Evolutionary conservation across 1,284 basidiomycete species (phyloP).

Genomic region (Naganishia liquefaciens): DNA sequence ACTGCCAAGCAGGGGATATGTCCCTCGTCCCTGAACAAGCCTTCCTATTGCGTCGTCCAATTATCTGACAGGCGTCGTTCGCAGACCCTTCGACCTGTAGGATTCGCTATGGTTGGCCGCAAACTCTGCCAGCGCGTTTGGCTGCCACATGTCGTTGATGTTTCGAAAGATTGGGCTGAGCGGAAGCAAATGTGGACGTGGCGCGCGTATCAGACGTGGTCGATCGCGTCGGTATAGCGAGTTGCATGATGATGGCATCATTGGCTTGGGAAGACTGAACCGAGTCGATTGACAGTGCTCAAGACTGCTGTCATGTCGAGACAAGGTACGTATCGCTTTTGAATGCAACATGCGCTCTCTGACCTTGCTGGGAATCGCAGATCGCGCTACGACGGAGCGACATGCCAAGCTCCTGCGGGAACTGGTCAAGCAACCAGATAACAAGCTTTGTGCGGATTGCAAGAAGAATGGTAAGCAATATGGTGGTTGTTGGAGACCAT

Average conservation of each 20-base stretch:
- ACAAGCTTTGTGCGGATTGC: constrained; percentile 92
- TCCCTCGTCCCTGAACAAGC: not conserved
- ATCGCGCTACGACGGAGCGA: constrained; percentile 78
- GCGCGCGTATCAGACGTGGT: constrained; percentile 7
- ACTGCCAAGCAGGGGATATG: not conserved
- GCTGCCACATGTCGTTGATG: too few species aligned
- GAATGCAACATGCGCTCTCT: not conserved
- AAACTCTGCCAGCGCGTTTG: too few species aligned
- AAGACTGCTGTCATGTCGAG: constrained; percentile 39
- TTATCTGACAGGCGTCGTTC: too few species aligned
- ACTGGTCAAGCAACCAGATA: constrained; percentile 82
- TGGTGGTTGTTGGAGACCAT: too few species aligned
- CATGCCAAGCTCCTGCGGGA: constrained; percentile 76
- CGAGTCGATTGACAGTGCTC: not conserved
- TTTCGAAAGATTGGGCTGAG: constrained; percentile 10
- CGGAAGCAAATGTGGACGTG: constrained; percentile 9
- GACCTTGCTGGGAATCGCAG: constrained; percentile 45
- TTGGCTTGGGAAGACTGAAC: not conserved
- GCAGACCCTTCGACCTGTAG: too few species aligned
- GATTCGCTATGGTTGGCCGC: too few species aligned
- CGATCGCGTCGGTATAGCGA: constrained; percentile 5
- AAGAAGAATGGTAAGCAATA: constrained; percentile 75
- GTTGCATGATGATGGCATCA: not conserved
- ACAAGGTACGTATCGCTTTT: constrained; percentile 38
- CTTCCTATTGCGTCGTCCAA: too few species aligned